Evolutionary conservation across 352 stramenopile genomes (phyloP).

Genomic region (Phytopythium boreale): DNA sequence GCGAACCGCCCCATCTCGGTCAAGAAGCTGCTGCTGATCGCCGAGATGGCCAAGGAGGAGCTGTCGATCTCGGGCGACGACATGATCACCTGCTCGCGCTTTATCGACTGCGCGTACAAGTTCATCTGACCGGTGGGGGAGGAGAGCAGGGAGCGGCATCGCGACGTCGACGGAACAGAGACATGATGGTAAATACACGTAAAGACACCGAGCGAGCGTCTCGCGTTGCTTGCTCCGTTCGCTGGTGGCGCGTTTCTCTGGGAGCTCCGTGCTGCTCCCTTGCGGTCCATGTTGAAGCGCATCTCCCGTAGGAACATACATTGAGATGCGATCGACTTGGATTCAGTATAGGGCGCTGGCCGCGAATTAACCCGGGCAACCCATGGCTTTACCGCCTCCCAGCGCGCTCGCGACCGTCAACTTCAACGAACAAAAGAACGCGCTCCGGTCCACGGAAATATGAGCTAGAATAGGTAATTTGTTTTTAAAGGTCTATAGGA

Average conservation of each 20-base stretch:
- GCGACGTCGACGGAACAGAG: no score
- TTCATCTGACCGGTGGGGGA: conserved; percentile 37
- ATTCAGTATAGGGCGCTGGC: not conserved
- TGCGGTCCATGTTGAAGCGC: not conserved
- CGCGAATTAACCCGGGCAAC: no score
- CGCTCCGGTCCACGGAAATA: no score
- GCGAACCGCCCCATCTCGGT: conserved; percentile 94
- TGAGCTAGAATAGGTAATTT: not conserved
- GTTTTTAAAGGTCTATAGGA: not conserved
- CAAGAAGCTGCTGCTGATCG: conserved; percentile 97
- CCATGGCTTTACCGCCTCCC: no score
- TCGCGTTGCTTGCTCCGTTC: no score
- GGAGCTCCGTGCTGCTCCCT: no score
- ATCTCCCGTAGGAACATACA: no score
- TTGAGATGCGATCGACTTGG: not conserved
- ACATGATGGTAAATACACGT: no score
- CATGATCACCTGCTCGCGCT: conserved; percentile 68
- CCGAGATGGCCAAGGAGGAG: conserved; percentile 96
- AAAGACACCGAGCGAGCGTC: no score
- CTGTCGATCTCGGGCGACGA: conserved; percentile 56
- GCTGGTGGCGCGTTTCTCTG: not conserved
- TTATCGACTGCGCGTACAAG: conserved; percentile 85
- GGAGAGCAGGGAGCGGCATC: no score
- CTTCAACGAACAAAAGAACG: not conserved
- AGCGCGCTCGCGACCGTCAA: not conserved